Conservation (phyloP, 2,329 filamentous ascomycete species). For the Paracamarosporium sp. region DNA sequence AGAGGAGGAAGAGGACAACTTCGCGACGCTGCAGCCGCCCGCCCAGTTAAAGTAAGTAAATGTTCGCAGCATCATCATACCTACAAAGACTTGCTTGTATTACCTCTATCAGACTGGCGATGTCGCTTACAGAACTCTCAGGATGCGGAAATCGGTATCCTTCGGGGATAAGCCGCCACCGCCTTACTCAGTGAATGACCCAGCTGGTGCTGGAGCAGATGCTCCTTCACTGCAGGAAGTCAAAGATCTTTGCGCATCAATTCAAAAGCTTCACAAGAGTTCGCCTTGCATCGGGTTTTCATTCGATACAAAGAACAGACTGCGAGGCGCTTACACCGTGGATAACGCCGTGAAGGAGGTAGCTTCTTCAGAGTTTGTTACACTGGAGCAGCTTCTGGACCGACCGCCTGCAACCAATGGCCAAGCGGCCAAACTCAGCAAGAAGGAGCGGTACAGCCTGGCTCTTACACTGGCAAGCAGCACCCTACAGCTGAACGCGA, state of each 20-base stretch:
- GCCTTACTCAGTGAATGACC: constrained; percentile 37
- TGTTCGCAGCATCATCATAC: not conserved
- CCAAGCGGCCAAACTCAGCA: constrained; percentile 36
- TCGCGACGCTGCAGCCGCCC: constrained; percentile 14
- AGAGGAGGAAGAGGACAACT: constrained; percentile 33
- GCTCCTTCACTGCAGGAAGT: constrained; percentile 33
- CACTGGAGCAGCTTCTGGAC: constrained; percentile 39
- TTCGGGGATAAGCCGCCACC: constrained; percentile 38
- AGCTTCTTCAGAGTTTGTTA: constrained; percentile 28
- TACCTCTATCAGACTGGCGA: constrained; percentile 2
- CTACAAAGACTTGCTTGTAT: not conserved
- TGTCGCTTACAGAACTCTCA: constrained; percentile 11
- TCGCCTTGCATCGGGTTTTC: constrained; percentile 41
- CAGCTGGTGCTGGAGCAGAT: constrained; percentile 7
- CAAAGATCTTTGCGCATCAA: constrained; percentile 45
- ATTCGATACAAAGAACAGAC: constrained; percentile 37
- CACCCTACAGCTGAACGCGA: constrained; percentile 44
- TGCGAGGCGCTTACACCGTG: constrained; percentile 37
- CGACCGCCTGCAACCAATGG: constrained; percentile 33
- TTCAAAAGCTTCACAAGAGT: constrained; percentile 32
- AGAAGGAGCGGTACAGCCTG: constrained; percentile 43
- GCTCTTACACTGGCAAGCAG: constrained; percentile 46
- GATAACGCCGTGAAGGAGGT: constrained; percentile 19
- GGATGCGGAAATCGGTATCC: constrained; percentile 41
- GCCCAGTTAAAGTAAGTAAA: constrained; percentile 29